Evolutionary conservation across 2,329 filamentous ascomycete species (phyloP).

Genomic region (Cyanodermella asteris): DNA sequence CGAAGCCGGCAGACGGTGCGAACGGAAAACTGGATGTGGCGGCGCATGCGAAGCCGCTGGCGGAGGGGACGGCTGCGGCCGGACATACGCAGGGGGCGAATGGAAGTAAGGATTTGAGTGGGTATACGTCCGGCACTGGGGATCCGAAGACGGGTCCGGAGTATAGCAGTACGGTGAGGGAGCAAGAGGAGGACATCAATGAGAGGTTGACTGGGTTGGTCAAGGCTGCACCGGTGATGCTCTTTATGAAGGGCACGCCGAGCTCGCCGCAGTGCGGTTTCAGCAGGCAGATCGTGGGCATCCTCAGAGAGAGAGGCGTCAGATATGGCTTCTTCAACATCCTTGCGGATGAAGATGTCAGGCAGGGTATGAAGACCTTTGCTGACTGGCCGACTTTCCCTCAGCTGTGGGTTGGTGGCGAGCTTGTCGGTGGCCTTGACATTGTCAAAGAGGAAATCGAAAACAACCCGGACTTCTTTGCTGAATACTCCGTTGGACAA

Average conservation of each 20-base stretch:
- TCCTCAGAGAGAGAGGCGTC: conserved; percentile 72
- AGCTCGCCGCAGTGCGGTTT: conserved; percentile 79
- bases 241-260: conserved; percentile 97
- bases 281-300: conserved; percentile 66
- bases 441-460: conserved; percentile 93
- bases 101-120: conserved; percentile 18
- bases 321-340: conserved; percentile 99
- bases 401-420: conserved; percentile 77
- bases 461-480: conserved; percentile 63
- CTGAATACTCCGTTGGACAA: conserved; percentile 35
- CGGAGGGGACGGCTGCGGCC: conserved; percentile 19
- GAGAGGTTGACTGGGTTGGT: conserved; percentile 65
- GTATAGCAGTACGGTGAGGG: conserved; percentile 25
- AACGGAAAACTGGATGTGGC: too few relatives aligned
- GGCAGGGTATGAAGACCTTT: conserved; percentile 74
- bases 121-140: conserved; percentile 20
- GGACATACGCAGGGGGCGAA: conserved; percentile 17
- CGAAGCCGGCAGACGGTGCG: too few relatives aligned
- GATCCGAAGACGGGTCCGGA: conserved; percentile 26
- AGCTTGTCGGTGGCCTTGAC: conserved; percentile 80
- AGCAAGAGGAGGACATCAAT: conserved; percentile 65
- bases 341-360: conserved; percentile 85
- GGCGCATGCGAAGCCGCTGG: too few relatives aligned
- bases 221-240: conserved; percentile 89
- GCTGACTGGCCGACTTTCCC: conserved; percentile 98